These are phyloP conservation scores for Pogostemon cablin DNA, from an alignment of 257 asterid genomes.

Conservation along the genomic window DNA sequence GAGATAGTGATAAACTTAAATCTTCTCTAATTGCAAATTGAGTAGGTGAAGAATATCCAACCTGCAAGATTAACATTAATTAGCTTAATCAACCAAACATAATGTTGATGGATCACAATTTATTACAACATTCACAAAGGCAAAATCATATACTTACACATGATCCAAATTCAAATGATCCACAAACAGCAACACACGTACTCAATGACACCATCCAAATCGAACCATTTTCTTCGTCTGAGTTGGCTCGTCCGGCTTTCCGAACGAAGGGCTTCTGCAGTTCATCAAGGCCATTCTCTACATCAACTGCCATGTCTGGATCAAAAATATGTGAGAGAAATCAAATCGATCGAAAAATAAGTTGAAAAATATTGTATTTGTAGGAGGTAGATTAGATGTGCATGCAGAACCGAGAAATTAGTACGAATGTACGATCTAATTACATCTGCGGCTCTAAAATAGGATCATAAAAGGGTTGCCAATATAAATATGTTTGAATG, in stretches of 20 bases:
- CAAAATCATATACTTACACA: constrained; percentile 66
- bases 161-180: constrained; percentile 87
- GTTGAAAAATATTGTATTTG: no score
- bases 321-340: background rate
- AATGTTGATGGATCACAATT: no score
- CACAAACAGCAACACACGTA: constrained; percentile 82
- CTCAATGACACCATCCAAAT: constrained; percentile 64
- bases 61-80: constrained; percentile 51
- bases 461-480: no score
- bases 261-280: constrained; percentile 57
- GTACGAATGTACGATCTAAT: no score
- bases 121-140: constrained; percentile 29
- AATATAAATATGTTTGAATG: no score
- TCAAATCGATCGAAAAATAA: background rate
- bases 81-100: no score
- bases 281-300: constrained; percentile 49
- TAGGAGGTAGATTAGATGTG: background rate
- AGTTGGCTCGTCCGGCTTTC: constrained; percentile 30
- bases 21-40: constrained; percentile 76
- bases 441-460: no score
- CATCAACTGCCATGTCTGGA: constrained; percentile 48
- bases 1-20: constrained; percentile 44
- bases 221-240: constrained; percentile 48
- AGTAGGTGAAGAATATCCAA: constrained; percentile 87
- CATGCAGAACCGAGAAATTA: constrained; percentile 16